Evolutionary conservation across 805 yeast species (phyloP), one percentile per base, ranked within the genome.

Genomic region (Candida nanaspora): DNA sequence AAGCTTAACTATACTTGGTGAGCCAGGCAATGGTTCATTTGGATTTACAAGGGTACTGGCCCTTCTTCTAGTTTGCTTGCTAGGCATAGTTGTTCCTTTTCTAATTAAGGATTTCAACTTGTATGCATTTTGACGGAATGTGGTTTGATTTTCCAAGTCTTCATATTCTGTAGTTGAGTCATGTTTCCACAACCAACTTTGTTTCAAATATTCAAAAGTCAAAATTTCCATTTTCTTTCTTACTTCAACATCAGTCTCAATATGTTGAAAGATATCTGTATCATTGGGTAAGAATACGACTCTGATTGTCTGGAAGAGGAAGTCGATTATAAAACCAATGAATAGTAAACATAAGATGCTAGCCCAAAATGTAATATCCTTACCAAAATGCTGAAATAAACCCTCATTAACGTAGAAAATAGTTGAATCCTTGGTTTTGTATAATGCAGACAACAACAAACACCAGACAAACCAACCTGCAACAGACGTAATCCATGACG

Each of bases 401-500:
- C 93, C 95, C 45, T 74, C 69, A 7, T 69, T 66, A 2, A 85
- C 96, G 57, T 75, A 85, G 60, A 76, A 88, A 13, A 85, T 84
- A 41, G 76, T 63, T 27, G 70, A 69, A 39, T 55, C 74, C 55
- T 63, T 74, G 49, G 55, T 61, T 52, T 61, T 66, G 57, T 86
- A 82, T n/a, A 89, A 62, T 3, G 70, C 72, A 55, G 89, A 85
- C 36, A 91, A 73, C 23, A 88, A 58, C 41, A 84, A 69, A 57
- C 86, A 80, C 96, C 97, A 93, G 11, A 80, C 50, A 7, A 84
- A 63, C 81, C 94, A 93, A 1, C 98, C 98, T 20, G 81, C 77
- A 26, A 80, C 80, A 0, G 96, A 86, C 14, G 88, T 69, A 11
- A 74, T 54, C 45, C 80, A 72, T 0, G 93, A 78, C 0, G 78